A percentile compares a stretch with the other conserved stretches of the same genome.
Evolutionary conservation across 2,329 filamentous ascomycete genomes (phyloP).

Genomic region (Trichoderma atrobrunneum): DNA sequence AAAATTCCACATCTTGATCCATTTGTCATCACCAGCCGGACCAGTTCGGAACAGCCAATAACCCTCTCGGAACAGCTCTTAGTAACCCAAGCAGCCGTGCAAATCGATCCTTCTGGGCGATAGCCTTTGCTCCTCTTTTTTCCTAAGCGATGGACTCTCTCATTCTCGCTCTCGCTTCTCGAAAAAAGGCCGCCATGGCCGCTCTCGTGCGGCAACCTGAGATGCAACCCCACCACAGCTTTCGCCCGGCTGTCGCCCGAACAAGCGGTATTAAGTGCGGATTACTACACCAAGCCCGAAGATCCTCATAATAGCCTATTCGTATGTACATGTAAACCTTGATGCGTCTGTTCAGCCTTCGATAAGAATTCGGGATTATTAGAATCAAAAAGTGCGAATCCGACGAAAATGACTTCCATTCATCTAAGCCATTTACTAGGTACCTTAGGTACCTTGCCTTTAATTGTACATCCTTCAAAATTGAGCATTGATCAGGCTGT

Average conservation of each 20-base stretch:
- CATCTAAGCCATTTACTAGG: background rate
- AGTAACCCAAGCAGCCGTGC: background rate
- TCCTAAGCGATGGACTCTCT: background rate
- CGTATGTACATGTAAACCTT: background rate
- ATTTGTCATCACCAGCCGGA: conserved; percentile 1
- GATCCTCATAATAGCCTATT: background rate
- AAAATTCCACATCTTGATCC: background rate
- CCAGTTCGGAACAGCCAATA: background rate
- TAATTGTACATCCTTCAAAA: background rate
- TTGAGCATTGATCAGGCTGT: background rate
- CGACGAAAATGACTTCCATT: background rate
- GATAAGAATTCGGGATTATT: background rate
- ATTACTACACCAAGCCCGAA: background rate
- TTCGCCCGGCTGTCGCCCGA: background rate
- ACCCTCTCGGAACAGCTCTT: background rate
- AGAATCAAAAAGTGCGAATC: background rate
- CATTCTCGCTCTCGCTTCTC: background rate
- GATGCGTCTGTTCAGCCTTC: background rate
- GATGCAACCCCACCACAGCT: background rate
- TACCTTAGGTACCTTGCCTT: background rate
- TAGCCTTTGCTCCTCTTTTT: background rate
- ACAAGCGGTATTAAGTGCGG: background rate
- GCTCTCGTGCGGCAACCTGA: background rate
- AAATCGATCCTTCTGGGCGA: background rate
- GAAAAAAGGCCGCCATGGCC: background rate